These are phyloP conservation scores for Botrytis aclada DNA, from an alignment of 2,329 filamentous ascomycete genomes.

Conservation along the genomic window DNA sequence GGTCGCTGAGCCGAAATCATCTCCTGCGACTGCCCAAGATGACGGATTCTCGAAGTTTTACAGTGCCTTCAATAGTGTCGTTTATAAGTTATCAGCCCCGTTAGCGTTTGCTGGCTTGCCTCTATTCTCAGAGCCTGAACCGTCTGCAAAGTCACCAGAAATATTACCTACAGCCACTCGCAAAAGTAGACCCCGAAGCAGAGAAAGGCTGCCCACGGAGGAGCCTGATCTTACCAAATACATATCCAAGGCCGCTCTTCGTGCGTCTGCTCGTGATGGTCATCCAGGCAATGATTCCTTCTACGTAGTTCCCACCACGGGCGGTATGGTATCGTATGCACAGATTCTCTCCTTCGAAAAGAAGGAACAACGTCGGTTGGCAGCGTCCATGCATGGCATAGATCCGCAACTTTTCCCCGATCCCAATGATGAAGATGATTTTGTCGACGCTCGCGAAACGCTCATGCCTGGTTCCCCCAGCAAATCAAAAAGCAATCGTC, in stretches of 20 bases:
- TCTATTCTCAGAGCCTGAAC: constrained; percentile 54
- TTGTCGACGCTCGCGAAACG: constrained; percentile 81
- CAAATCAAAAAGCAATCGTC: constrained; percentile 36
- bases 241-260: constrained; percentile 81
- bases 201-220: constrained; percentile 34
- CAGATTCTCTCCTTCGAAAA: constrained; percentile 74
- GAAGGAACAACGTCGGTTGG: constrained; percentile 61
- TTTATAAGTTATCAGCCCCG: constrained; percentile 84
- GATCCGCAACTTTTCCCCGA: constrained; percentile 41
- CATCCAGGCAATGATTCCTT: constrained; percentile 71
- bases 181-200: constrained; percentile 33
- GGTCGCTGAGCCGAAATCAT: constrained; percentile 32
- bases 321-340: constrained; percentile 89
- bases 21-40: constrained; percentile 47
- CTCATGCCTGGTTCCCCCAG: constrained; percentile 43
- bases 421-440: constrained; percentile 75
- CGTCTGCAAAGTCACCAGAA: constrained; percentile 37
- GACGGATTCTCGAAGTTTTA: constrained; percentile 91
- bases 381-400: constrained; percentile 46
- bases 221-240: constrained; percentile 79
- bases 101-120: constrained; percentile 91
- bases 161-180: constrained; percentile 41
- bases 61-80: constrained; percentile 81
- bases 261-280: constrained; percentile 69
- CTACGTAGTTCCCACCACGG: constrained; percentile 89